phyloP scores from a whole-genome alignment of 148 eudicot species.

The Dianthus caryophyllus region DNA sequence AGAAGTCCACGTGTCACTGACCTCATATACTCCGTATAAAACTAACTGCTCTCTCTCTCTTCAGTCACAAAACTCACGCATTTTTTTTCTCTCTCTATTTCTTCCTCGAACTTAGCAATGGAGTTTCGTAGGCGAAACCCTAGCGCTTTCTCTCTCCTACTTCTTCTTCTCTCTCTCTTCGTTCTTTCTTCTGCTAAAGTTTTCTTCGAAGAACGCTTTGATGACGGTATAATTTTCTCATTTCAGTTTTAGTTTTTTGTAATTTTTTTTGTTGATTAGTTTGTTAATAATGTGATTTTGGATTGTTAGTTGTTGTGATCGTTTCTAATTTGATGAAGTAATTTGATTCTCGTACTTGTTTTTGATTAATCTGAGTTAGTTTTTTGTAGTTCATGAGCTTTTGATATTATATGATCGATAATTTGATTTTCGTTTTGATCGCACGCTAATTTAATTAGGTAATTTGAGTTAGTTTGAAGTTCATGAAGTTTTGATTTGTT shows the following conservation, averaged over 20 bases:
- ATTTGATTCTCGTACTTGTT: not conserved
- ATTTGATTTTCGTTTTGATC: not conserved
- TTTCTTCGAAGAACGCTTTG: conserved; percentile 79
- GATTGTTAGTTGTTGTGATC: too few species aligned
- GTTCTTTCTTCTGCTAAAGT: conserved; percentile 57
- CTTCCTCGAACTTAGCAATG: conserved; percentile 39
- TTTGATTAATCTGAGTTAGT: not conserved
- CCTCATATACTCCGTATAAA: not conserved
- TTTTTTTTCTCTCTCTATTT: not conserved
- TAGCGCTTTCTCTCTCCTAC: conserved; percentile 52
- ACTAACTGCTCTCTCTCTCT: conserved; percentile 12
- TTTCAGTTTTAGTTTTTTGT: not conserved
- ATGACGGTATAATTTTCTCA: conserved; percentile 38
- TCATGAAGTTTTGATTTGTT: not conserved
- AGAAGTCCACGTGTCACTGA: not conserved
- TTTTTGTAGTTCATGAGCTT: not conserved
- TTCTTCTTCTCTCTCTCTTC: conserved; percentile 44
- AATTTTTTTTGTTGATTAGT: too few species aligned
- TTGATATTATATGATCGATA: not conserved
- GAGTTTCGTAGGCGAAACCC: conserved; percentile 48
- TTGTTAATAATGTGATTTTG: too few species aligned
- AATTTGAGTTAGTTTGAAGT: not conserved
- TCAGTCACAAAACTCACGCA: not conserved
- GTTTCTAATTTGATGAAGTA: too few species aligned
- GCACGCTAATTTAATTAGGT: too few species aligned